A percentile compares a stretch with the other conserved stretches of the same genome.
These are phyloP conservation scores for Jamesozyma gamospora DNA, from an alignment of 805 yeast genomes.

Conservation along the genomic window DNA sequence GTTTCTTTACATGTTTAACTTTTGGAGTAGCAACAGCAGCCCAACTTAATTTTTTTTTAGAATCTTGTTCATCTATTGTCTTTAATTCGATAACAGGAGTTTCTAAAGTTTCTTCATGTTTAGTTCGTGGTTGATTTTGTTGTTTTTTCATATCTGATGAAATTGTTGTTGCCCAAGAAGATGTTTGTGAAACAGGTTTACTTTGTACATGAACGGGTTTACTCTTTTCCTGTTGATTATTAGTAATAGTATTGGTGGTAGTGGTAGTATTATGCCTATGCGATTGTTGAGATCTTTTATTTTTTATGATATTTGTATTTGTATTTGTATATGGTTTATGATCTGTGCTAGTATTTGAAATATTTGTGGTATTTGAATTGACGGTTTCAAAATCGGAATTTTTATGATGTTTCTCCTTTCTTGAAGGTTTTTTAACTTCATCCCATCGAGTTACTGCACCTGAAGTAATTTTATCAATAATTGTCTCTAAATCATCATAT, in stretches of 20 bases:
- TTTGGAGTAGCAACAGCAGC: slow-evolving; percentile 60
- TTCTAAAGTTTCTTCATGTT: background rate
- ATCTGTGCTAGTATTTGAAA: background rate
- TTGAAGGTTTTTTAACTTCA: slow-evolving; percentile 63
- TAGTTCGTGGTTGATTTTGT: background rate
- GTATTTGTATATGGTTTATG: background rate
- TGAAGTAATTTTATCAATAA: slow-evolving; percentile 79
- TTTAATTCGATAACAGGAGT: background rate
- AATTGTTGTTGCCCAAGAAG: slow-evolving; percentile 33
- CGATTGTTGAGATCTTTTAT: background rate
- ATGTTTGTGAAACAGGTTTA: slow-evolving; percentile 18
- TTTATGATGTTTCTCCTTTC: slow-evolving; percentile 38
- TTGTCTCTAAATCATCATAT: slow-evolving; percentile 64
- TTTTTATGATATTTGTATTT: background rate
- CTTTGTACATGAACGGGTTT: slow-evolving; percentile 22
- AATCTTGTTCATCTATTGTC: background rate
- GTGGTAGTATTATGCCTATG: slow-evolving; percentile 12
- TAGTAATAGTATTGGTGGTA: slow-evolving; percentile 13
- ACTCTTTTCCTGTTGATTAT: slow-evolving; percentile 3
- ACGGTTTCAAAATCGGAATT: no score
- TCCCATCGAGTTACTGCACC: slow-evolving; percentile 93
- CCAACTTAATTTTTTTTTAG: slow-evolving; percentile 42
- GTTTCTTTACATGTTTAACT: slow-evolving; percentile 26
- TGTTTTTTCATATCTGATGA: slow-evolving; percentile 9
- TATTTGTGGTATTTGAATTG: background rate